Conservation (phyloP, 2,329 filamentous ascomycete species). For the Aspergillus niger region DNA sequence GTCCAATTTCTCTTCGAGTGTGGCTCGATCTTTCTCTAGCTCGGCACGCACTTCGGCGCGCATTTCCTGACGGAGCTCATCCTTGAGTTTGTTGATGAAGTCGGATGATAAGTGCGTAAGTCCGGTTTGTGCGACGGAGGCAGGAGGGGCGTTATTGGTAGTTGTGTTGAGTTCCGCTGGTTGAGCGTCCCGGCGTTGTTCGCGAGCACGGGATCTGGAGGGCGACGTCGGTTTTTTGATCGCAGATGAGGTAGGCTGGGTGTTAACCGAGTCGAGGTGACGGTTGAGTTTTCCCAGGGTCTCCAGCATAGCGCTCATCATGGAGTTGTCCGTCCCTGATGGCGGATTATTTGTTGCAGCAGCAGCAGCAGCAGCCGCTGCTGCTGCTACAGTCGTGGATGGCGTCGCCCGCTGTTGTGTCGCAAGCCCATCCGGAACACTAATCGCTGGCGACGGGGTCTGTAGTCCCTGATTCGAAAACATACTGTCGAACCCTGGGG, state of each 20-base stretch:
- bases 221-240: slow-evolving; percentile 19
- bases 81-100: slow-evolving; percentile 30
- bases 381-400: background rate
- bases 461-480: slow-evolving; percentile 29
- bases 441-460: background rate
- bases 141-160: background rate
- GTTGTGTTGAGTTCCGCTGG: background rate
- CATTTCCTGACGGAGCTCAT: slow-evolving; percentile 39
- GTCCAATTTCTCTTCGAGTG: slow-evolving; percentile 40
- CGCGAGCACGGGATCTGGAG: slow-evolving; percentile 5
- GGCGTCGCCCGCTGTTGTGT: background rate
- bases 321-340: slow-evolving; percentile 13
- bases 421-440: background rate
- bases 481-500: slow-evolving; percentile 44
- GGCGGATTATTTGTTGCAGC: background rate
- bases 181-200: background rate
- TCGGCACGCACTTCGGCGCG: slow-evolving; percentile 36
- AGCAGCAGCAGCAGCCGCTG: background rate
- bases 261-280: slow-evolving; percentile 34
- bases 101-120: slow-evolving; percentile 3
- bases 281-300: slow-evolving; percentile 42
- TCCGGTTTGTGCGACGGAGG: background rate
- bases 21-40: slow-evolving; percentile 34
- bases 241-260: slow-evolving; percentile 24
- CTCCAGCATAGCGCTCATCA: slow-evolving; percentile 39